Base-by-base conservation (phyloP, 2,329 filamentous ascomycete genomes). In the Stromatinia cepivora region DNA sequence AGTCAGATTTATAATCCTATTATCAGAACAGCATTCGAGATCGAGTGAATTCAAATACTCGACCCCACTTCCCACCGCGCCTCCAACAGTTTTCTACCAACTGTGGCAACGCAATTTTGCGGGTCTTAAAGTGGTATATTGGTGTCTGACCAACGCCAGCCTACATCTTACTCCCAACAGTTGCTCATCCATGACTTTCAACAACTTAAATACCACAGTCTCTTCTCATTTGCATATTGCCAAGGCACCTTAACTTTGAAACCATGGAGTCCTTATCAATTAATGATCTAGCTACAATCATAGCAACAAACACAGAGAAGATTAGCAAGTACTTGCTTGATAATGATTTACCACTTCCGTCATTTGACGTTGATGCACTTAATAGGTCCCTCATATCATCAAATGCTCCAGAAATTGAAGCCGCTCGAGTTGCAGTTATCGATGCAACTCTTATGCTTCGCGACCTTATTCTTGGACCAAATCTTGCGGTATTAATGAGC, bases 401-500 rank as follows among this genome's bases (percentile, higher is more conserved):
- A 1, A 13, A 48, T 36, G 25, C 28, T 17, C 50, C 52, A 9
- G 28, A 50, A 17, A 20, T 56, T 4, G 48, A 57, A 63, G 39
- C 28, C n/a, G 50, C 58, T 64, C 36, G 56, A 7, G 8, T 20
- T 2, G 36, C 7, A 20, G 4, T 67, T 15, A 61, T 62, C 10
- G 50, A 68, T 48, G 58, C 57, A 10, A 68, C 50, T 1, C 4
- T 63, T 2, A 25, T 64, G 22, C 66, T 64, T 39, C 58, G 31
- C 1, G 36, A 56, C 15, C 39, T 69, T 13, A 56, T 64, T 20
- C 36, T 69, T 28, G 50, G 66, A 10, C 75, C 7, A 50, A 71
- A 39, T 67, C 31, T 34, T 71, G 70, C 52, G 54, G 67, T 3
- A 25, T 77, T 15, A 56, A 69, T 28, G 70, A 72, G 63, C 6